Evolutionary conservation across 176 grass and related monocot species (phyloP), one percentile per base, ranked within the genome.

Genomic region (Ampelocalamus luodianensis): DNA sequence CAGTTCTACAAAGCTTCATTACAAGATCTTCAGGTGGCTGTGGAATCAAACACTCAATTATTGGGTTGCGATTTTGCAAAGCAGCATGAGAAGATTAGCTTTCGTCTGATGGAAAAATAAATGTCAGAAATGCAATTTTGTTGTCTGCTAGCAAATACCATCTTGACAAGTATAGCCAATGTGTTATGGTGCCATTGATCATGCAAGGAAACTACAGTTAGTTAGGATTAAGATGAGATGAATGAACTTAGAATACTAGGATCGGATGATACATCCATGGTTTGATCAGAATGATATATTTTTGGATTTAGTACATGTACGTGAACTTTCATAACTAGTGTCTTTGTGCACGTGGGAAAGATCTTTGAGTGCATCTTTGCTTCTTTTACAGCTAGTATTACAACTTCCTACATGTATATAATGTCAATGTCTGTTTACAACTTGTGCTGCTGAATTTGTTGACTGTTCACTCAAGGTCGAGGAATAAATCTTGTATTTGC

Each of bases 1-100:
- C 18, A 83, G 29, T 71, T 10, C 50, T 87, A 50, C 65, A 34
- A 70, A 40, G 81, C 43, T 79, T 79, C 87, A 63, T 50, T 86
- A 70, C 68, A 82, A 77, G 88, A 90, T 90, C 80, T 90, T 81
- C 79, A 69, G 26, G 88, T 86, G 61, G 77, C 78, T 17, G 68
- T 86, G 43, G 78, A 86, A 68, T 86, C 62, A 29, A 90, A 90
- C 56, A 78, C 29, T 29, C 54, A 72, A 49, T 50, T 90, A 16
- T 71, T 90, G 65, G 65, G 88, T 51, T 48, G 58, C 65, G 75
- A 90, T 83, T 77, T 71, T 84, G 17, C 83, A 26, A 53, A 77
- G 48, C 85, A 81, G 72, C 83, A 77, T 68, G 88, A 90, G 88
- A 90, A 86, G 36, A 77, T 86, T 23, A 69, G 16, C n/a, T 65